Evolutionary conservation across 768 basidiomycete genomes (phyloP).

Genomic region (Hypholoma fasciculare): DNA sequence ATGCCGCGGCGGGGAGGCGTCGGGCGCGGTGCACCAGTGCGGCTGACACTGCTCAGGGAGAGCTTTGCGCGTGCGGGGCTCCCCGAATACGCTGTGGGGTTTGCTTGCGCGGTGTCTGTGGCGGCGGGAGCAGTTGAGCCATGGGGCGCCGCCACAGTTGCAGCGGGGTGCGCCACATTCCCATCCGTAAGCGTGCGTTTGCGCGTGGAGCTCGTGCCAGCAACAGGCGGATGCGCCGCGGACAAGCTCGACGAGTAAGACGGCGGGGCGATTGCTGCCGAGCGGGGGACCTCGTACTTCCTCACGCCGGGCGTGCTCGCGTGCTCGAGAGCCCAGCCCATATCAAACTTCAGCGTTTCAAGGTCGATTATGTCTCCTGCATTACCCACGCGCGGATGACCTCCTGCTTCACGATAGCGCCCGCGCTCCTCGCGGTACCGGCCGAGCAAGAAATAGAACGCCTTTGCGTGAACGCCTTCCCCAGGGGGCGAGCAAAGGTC

Average conservation of each 20-base stretch:
- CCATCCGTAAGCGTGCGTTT: slow-evolving; percentile 17
- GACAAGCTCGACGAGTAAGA: slow-evolving; percentile 20
- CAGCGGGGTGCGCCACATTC: slow-evolving; percentile 3
- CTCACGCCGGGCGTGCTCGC: slow-evolving; percentile 21
- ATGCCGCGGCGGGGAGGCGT: slow-evolving; percentile 37
- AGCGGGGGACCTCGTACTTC: slow-evolving; percentile 27
- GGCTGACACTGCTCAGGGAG: slow-evolving; percentile 15
- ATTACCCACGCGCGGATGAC: slow-evolving; percentile 16
- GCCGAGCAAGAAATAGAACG: slow-evolving; percentile 83
- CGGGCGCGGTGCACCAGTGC: slow-evolving; percentile 28
- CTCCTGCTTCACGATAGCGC: slow-evolving; percentile 39
- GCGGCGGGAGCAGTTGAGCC: not conserved
- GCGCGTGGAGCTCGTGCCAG: slow-evolving; percentile 4
- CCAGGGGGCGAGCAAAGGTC: slow-evolving; percentile 74
- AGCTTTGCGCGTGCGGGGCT: slow-evolving; percentile 19
- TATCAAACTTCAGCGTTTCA: slow-evolving; percentile 32
- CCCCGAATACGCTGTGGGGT: not conserved
- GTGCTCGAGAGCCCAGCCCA: slow-evolving; percentile 39
- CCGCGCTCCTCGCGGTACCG: slow-evolving; percentile 66
- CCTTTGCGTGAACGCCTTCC: slow-evolving; percentile 76
- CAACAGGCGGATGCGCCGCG: slow-evolving; percentile 7
- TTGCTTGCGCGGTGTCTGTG: not conserved
- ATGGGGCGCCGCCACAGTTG: slow-evolving; percentile 12
- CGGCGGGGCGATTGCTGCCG: slow-evolving; percentile 9
- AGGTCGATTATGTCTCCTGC: slow-evolving; percentile 17